phyloP scores from a whole-genome alignment of 495 filamentous ascomycete genomes.

The Annulohypoxylon stygium region DNA sequence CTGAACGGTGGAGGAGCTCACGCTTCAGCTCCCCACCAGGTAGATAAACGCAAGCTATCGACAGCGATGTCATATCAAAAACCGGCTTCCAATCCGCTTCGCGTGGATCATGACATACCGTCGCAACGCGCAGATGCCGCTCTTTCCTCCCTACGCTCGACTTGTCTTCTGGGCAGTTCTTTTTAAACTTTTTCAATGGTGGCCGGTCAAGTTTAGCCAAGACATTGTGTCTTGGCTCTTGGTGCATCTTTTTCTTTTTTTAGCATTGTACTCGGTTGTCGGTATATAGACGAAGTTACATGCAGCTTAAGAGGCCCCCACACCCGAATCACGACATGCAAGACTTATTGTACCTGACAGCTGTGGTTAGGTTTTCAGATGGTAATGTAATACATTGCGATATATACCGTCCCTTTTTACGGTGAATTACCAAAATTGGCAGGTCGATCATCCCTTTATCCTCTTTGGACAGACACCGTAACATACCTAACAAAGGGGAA shows the following conservation, averaged over 20 bases:
- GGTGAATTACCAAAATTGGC: slow-evolving; percentile 24
- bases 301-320: slow-evolving; percentile 31
- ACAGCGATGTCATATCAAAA: slow-evolving; percentile 10
- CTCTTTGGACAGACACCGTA: slow-evolving; percentile 1
- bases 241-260: slow-evolving; percentile 38
- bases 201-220: slow-evolving; percentile 38
- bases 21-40: neutral
- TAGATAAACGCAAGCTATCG: neutral
- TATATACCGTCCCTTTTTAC: slow-evolving; percentile 15
- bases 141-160: slow-evolving; percentile 8
- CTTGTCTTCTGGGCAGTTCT: slow-evolving; percentile 18
- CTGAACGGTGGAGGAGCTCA: slow-evolving; percentile 2
- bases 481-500: slow-evolving; percentile 8
- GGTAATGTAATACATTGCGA: slow-evolving; percentile 15
- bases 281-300: slow-evolving; percentile 29
- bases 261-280: slow-evolving; percentile 17
- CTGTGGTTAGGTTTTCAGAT: slow-evolving; percentile 25
- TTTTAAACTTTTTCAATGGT: slow-evolving; percentile 16
- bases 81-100: slow-evolving; percentile 15
- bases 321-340: slow-evolving; percentile 29
- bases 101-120: slow-evolving; percentile 21
- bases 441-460: slow-evolving; percentile 25
- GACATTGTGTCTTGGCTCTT: slow-evolving; percentile 21
- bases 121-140: slow-evolving; percentile 26
- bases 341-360: slow-evolving; percentile 42